Conservation (phyloP, 2,329 filamentous ascomycete genomes). For the Aspergillus phoenicis region DNA sequence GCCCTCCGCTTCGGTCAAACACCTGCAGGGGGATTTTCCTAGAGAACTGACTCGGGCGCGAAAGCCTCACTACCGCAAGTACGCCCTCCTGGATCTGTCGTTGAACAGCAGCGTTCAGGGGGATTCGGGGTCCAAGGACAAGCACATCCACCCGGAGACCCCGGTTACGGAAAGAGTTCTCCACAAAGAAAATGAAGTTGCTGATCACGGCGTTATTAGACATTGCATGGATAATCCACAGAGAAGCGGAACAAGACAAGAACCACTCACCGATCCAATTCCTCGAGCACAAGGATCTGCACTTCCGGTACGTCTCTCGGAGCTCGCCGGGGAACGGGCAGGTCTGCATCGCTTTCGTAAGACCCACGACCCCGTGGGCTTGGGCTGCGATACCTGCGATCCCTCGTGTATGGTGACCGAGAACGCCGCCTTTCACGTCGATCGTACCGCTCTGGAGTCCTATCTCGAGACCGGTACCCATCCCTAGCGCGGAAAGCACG, state of each 20-base stretch:
- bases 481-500: conserved; percentile 64
- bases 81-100: conserved; percentile 88
- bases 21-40: conserved; percentile 80
- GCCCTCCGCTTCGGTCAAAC: conserved; percentile 78
- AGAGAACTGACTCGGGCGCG: conserved; percentile 66
- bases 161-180: conserved; percentile 71
- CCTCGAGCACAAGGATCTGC: conserved; percentile 79
- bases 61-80: conserved; percentile 77
- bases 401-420: conserved; percentile 66
- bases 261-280: conserved; percentile 61
- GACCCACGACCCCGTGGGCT: conserved; percentile 63
- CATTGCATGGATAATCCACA: conserved; percentile 3
- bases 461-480: conserved; percentile 57
- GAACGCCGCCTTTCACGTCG: conserved; percentile 64
- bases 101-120: conserved; percentile 77
- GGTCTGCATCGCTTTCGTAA: conserved; percentile 60
- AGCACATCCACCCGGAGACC: conserved; percentile 77
- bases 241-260: neutral
- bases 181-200: conserved; percentile 81
- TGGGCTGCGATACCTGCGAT: conserved; percentile 68
- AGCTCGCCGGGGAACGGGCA: conserved; percentile 73
- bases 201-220: conserved; percentile 39
- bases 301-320: conserved; percentile 82
- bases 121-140: conserved; percentile 74
- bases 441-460: conserved; percentile 55